Conservation (phyloP, 139 green algal genomes). For the Coccomyxa sp. region DNA sequence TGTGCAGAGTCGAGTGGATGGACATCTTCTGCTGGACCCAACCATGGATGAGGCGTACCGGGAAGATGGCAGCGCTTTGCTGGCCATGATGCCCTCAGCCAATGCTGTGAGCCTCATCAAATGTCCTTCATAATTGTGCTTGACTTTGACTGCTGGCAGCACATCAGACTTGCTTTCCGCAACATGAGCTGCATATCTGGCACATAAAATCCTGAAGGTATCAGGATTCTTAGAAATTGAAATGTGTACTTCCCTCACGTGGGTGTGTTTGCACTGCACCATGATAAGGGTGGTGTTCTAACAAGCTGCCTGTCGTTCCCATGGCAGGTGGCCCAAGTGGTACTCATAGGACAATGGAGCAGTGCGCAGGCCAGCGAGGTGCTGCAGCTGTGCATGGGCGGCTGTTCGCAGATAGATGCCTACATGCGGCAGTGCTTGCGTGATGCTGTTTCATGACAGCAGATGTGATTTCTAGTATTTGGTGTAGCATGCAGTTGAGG, state of each 20-base stretch:
- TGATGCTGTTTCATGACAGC: constrained; percentile 1
- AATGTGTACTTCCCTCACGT: neutral
- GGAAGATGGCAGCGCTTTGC: constrained; percentile 40
- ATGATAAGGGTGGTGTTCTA: neutral
- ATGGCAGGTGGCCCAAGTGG: constrained; percentile 49
- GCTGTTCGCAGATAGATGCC: constrained; percentile 58
- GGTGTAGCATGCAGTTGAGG: too few relatives aligned
- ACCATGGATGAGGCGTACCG: constrained; percentile 31
- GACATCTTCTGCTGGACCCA: constrained; percentile 62
- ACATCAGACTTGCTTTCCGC: neutral
- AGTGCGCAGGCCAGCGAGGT: constrained; percentile 27
- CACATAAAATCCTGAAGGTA: neutral
- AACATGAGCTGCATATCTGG: neutral
- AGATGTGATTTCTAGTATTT: constrained; percentile 12
- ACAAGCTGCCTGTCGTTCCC: neutral
- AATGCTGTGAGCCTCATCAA: constrained; percentile 31
- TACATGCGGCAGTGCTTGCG: constrained; percentile 25
- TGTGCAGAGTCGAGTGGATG: constrained; percentile 31
- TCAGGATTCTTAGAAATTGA: neutral
- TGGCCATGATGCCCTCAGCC: constrained; percentile 46
- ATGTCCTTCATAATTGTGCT: neutral
- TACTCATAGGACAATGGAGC: constrained; percentile 44
- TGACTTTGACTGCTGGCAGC: neutral
- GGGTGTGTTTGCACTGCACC: neutral
- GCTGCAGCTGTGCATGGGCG: constrained; percentile 63